Percentiles rank a stretch among this genome's conserved stretches.
phyloP scores from a whole-genome alignment of 176 grass and related monocot genomes.

The Dendrocalamus sinicus region DNA sequence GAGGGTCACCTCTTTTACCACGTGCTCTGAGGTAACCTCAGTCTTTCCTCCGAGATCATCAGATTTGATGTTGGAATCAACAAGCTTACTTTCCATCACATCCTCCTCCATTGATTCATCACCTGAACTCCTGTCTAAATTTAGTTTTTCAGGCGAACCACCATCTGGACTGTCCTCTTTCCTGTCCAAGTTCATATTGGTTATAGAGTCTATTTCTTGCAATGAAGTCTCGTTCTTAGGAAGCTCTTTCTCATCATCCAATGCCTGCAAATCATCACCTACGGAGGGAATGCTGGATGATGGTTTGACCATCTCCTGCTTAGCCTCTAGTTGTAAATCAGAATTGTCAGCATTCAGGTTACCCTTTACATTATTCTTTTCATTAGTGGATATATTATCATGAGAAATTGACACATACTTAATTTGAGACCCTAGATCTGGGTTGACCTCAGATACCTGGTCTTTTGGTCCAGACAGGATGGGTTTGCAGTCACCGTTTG shows the following conservation, averaged over 20 bases:
- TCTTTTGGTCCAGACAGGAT: constrained; percentile 37
- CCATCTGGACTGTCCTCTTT: constrained; percentile 50
- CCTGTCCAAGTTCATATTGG: constrained; percentile 47
- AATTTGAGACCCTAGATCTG: constrained; percentile 64
- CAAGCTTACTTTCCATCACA: constrained; percentile 58
- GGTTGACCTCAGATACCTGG: constrained; percentile 70
- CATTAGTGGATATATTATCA: constrained; percentile 63
- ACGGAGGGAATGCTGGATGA: constrained; percentile 42
- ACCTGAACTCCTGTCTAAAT: constrained; percentile 71
- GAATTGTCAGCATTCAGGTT: constrained; percentile 73
- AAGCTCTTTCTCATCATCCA: constrained; percentile 50
- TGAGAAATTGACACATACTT: constrained; percentile 66
- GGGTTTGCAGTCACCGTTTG: constrained; percentile 19
- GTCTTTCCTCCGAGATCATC: constrained; percentile 39
- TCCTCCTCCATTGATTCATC: constrained; percentile 82
- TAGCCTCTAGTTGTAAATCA: constrained; percentile 81
- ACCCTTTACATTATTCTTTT: constrained; percentile 64
- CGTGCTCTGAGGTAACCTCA: constrained; percentile 32
- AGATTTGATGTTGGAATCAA: constrained; percentile 48
- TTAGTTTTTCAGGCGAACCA: constrained; percentile 63
- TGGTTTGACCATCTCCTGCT: constrained; percentile 66
- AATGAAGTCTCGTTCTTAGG: constrained; percentile 43
- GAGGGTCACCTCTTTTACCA: constrained; percentile 45
- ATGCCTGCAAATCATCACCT: constrained; percentile 45
- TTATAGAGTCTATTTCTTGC: constrained; percentile 51